Evolutionary conservation across 2,329 filamentous ascomycete species (phyloP), one percentile per base, ranked within the genome.

Genomic region (Fusarium sp.): DNA sequence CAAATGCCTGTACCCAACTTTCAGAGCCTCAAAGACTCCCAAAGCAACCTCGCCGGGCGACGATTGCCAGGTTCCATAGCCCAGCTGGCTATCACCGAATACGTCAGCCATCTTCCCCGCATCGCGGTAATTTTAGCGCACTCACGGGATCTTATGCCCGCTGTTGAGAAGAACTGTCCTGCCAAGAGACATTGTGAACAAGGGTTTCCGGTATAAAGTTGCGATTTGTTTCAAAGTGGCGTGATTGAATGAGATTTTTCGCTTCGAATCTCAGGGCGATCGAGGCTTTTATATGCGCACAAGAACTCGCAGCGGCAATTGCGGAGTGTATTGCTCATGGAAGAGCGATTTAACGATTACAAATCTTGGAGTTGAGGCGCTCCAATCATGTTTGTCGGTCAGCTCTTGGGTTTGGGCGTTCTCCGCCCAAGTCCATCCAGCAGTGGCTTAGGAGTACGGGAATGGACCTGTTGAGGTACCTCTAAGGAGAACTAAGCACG

Each of bases 41-140:
- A 22, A 20, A 16, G 39, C 54, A 20, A 65, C 54, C 33, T 65
- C 54, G 2, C 63, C 63, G 11, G 63, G 63, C 16, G 63, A 41
- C 27, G 54, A 37, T 24, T 65, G 63, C 63, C 63, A 65, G 35
- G 63, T 65, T 11, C 63, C 63, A 52, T 65, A 65, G 16, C 63
- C 63, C 16, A 65, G 63, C 24, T 50, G 22, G 45, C 45, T 50
- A 50, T 50, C 20, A 50, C 24, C 13, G 4, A 50, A 50, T 14
- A 16, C 45, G 45, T 50, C 22, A 50, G 45, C 45, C 22, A 29
- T 50, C 45, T 43, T 43, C 11, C 16, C 45, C 16, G 22, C 13
- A 18, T 27, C 11, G 22, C 22, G 22, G 45, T 50, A 16, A 29
- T 27, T 50, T 20, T 27, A 9, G 24, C 14, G 29, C 22, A 50